These are phyloP conservation scores for Amylocarpus encephaloides DNA, from an alignment of 2,329 filamentous ascomycete genomes.

Conservation along the genomic window DNA sequence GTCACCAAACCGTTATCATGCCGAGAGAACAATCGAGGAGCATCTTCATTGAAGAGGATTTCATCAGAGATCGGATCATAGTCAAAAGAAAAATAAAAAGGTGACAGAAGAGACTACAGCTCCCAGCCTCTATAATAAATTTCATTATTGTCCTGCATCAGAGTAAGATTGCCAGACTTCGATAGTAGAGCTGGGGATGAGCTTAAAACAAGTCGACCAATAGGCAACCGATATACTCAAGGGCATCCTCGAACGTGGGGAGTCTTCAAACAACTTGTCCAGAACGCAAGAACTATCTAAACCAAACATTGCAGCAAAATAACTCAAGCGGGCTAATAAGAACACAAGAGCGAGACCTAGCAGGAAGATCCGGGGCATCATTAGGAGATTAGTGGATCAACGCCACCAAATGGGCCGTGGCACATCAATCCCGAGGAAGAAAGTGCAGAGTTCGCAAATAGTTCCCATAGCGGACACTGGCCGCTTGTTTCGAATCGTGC, in stretches of 20 bases:
- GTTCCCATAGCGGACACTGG: conserved; percentile 8
- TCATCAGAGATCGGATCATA: too few relatives aligned
- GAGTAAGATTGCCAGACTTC: background rate
- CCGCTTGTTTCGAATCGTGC: conserved; percentile 10
- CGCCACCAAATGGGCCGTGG: conserved; percentile 6
- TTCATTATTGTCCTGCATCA: too few relatives aligned
- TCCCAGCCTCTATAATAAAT: too few relatives aligned
- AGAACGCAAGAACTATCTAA: conserved; percentile 4
- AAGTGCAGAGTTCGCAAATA: conserved; percentile 1
- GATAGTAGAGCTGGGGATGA: background rate
- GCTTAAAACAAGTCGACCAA: too few relatives aligned
- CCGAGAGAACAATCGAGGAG: too few relatives aligned
- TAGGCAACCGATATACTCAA: background rate
- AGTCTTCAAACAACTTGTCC: conserved; percentile 20
- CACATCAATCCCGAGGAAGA: conserved; percentile 5
- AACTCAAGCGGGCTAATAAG: background rate
- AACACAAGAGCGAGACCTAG: background rate
- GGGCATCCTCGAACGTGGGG: conserved; percentile 11
- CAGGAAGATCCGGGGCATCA: background rate
- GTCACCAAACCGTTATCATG: too few relatives aligned
- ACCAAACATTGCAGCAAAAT: conserved; percentile 1
- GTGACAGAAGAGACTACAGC: too few relatives aligned
- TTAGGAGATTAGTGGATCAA: background rate
- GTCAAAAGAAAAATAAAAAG: too few relatives aligned
- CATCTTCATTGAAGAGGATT: too few relatives aligned